phyloP scores from a whole-genome alignment of 2,329 filamentous ascomycete species.

The Aspergillus ustus region DNA sequence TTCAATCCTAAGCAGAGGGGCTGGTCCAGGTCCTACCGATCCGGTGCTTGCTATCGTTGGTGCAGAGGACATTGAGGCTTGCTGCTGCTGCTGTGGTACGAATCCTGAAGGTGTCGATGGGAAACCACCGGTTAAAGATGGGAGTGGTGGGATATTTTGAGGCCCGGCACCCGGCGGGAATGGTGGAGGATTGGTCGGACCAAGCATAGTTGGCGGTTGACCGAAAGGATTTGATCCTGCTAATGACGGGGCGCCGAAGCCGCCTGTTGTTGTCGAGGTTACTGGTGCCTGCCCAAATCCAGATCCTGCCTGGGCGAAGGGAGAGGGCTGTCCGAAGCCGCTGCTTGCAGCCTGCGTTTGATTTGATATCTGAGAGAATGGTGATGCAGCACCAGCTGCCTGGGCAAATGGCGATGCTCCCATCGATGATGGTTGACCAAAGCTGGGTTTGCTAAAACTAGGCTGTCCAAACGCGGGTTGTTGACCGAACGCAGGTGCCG shows the following conservation, averaged over 20 bases:
- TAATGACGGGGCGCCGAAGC: slow-evolving; percentile 42
- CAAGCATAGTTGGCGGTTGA: slow-evolving; percentile 32
- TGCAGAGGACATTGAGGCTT: slow-evolving; percentile 19
- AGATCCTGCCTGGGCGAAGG: slow-evolving; percentile 40
- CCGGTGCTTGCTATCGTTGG: slow-evolving; percentile 19
- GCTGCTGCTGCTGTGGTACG: slow-evolving; percentile 36
- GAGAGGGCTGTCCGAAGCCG: slow-evolving; percentile 34
- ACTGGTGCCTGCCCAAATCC: slow-evolving; percentile 35
- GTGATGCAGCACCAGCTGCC: slow-evolving; percentile 36
- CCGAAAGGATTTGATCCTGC: slow-evolving; percentile 33
- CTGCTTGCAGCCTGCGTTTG: slow-evolving; percentile 33
- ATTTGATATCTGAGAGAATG: slow-evolving; percentile 51
- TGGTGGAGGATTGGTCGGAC: background rate
- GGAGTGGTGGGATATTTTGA: background rate
- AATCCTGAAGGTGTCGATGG: slow-evolving; percentile 34
- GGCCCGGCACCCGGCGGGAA: background rate
- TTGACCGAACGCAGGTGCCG: slow-evolving; percentile 31
- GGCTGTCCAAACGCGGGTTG: slow-evolving; percentile 52
- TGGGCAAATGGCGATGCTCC: slow-evolving; percentile 42
- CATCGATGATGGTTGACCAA: slow-evolving; percentile 39
- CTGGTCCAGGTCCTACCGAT: slow-evolving; percentile 31
- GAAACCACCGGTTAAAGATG: background rate
- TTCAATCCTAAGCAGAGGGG: slow-evolving; percentile 33
- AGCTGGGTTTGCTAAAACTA: slow-evolving; percentile 32
- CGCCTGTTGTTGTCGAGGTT: slow-evolving; percentile 21